A percentile compares a stretch with the other conserved stretches of the same genome.
phyloP scores from a whole-genome alignment of 2,329 filamentous ascomycete genomes.

The Aspergillus sp. region DNA sequence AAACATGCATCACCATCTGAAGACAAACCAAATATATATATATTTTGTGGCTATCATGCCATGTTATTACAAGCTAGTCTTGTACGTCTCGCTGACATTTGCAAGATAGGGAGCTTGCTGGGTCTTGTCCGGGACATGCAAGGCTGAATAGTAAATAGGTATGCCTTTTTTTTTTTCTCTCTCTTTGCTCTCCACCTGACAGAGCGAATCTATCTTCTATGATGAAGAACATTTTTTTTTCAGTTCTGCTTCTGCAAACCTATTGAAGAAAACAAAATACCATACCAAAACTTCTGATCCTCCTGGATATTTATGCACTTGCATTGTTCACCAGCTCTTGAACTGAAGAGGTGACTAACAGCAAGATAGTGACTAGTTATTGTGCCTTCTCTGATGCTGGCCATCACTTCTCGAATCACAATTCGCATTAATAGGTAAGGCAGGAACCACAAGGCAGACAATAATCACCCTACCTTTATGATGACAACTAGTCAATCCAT shows the following conservation, averaged over 20 bases:
- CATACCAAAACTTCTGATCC: slow-evolving; percentile 49
- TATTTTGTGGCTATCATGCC: background rate
- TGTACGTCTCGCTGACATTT: slow-evolving; percentile 8
- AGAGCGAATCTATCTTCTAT: slow-evolving; percentile 16
- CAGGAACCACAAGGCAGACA: slow-evolving; percentile 6
- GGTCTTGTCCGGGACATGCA: no score
- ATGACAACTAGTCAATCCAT: slow-evolving; percentile 58
- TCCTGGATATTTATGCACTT: slow-evolving; percentile 3
- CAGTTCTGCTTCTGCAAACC: slow-evolving; percentile 57
- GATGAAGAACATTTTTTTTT: slow-evolving; percentile 46
- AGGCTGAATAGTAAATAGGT: background rate
- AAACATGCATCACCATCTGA: slow-evolving; percentile 57
- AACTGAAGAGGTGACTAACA: slow-evolving; percentile 3
- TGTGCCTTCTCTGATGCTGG: background rate
- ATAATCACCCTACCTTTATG: slow-evolving; percentile 31
- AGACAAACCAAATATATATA: slow-evolving; percentile 7
- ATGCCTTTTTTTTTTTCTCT: background rate
- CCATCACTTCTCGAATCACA: background rate
- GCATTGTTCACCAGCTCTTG: background rate
- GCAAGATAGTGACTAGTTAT: background rate
- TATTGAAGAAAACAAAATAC: slow-evolving; percentile 51
- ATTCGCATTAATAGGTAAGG: slow-evolving; percentile 12
- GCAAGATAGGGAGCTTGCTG: no score
- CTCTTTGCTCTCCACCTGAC: background rate
- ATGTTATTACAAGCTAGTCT: background rate